Evolutionary conservation across 2,329 filamentous ascomycete species (phyloP).

Genomic region (Clonostachys rhizophaga): DNA sequence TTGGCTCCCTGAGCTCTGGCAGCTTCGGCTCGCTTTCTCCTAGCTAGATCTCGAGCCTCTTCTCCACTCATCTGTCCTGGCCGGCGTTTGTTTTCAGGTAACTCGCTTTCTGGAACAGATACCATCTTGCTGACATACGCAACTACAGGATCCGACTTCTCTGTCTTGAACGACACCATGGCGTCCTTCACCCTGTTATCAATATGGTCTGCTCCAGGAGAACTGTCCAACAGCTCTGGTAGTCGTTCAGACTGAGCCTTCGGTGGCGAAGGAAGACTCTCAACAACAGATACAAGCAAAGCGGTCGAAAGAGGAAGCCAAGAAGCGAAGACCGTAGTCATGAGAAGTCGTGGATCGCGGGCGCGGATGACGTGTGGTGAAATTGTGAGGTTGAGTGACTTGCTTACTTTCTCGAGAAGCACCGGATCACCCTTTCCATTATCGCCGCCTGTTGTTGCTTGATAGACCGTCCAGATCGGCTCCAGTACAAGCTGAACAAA

Average conservation of each 20-base stretch:
- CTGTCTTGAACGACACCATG: conserved; percentile 74
- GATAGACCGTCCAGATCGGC: conserved; percentile 93
- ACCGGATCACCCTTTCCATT: conserved; percentile 77
- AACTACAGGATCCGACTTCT: conserved; percentile 71
- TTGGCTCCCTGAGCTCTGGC: conserved; percentile 67
- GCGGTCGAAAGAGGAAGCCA: conserved; percentile 95
- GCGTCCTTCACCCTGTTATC: conserved; percentile 68
- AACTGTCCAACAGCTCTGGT: conserved; percentile 72
- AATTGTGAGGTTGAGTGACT: conserved; percentile 79
- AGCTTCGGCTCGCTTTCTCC: conserved; percentile 85
- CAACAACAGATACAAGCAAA: conserved; percentile 86
- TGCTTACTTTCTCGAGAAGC: conserved; percentile 90
- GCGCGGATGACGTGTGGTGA: conserved; percentile 81
- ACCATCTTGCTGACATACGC: conserved; percentile 99
- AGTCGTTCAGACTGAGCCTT: conserved; percentile 76
- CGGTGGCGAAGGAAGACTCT: conserved; percentile 82
- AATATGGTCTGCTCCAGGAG: conserved; percentile 71
- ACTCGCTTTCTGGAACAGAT: conserved; percentile 85
- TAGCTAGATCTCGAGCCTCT: conserved; percentile 82
- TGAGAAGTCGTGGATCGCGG: conserved; percentile 74
- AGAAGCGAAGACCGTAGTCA: conserved; percentile 80
- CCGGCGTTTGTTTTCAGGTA: conserved; percentile 78
- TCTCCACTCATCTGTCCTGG: conserved; percentile 74
- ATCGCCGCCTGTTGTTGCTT: conserved; percentile 79
- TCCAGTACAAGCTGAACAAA: conserved; percentile 96